Percentiles rank a stretch among this genome's conserved stretches.
Conservation (phyloP, 345 rosid genomes). For the Eucalyptus decipiens region DNA sequence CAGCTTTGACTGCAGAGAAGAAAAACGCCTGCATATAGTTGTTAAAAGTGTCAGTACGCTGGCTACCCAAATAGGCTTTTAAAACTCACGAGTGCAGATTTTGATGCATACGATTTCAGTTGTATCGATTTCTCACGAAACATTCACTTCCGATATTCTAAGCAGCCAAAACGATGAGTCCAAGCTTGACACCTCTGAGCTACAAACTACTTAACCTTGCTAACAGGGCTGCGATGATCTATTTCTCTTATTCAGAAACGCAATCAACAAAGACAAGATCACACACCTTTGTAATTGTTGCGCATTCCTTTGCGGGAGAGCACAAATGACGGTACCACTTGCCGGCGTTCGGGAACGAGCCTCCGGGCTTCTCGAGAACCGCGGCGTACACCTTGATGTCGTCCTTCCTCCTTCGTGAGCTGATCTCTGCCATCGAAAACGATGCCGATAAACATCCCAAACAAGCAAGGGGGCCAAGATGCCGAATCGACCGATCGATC, state of each 20-base stretch:
- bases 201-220: background rate
- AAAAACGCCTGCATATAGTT: background rate
- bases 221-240: background rate
- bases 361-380: conserved; percentile 45
- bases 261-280: background rate
- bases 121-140: background rate
- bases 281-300: conserved; percentile 34
- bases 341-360: conserved; percentile 55
- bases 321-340: conserved; percentile 46
- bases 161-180: background rate
- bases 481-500: background rate
- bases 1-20: background rate
- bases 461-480: background rate
- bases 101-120: background rate
- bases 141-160: background rate
- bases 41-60: background rate
- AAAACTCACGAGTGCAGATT: background rate
- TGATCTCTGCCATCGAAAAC: conserved; percentile 16
- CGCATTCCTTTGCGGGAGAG: conserved; percentile 14
- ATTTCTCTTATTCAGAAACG: background rate
- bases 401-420: conserved; percentile 28
- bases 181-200: background rate
- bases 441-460: background rate
- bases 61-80: background rate
- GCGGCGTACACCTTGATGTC: conserved; percentile 82